These are phyloP conservation scores for Capsella rubella DNA, from an alignment of 441 rosid species.

Conservation along the genomic window DNA sequence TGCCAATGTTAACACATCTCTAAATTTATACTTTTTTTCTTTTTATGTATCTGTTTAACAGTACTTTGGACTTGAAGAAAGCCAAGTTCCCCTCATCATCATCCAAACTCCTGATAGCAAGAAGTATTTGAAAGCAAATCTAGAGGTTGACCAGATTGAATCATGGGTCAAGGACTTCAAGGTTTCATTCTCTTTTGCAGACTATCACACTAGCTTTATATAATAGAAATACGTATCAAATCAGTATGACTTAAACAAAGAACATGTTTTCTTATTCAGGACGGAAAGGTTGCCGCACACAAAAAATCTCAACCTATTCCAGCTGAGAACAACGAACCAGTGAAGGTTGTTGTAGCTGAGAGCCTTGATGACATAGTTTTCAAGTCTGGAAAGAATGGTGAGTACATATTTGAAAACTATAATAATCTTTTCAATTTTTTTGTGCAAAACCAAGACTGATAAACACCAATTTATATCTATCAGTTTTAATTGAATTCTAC, in stretches of 20 bases:
- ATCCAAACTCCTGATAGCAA: constrained; percentile 70
- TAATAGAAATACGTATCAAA: not conserved
- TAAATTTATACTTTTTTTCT: not conserved
- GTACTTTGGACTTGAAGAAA: constrained; percentile 90
- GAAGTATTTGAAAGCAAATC: constrained; percentile 76
- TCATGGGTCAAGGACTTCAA: constrained; percentile 89
- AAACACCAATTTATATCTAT: constrained; percentile 6
- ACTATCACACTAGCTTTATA: not conserved
- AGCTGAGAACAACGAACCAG: constrained; percentile 79
- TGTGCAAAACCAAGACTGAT: constrained; percentile 21
- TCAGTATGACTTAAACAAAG: constrained; percentile 19
- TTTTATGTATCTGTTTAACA: constrained; percentile 43
- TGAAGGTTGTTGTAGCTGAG: constrained; percentile 92
- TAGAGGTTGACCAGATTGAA: constrained; percentile 74
- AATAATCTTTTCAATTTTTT: not conserved
- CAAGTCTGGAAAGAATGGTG: constrained; percentile 91
- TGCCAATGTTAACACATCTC: not conserved
- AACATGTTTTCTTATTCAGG: constrained; percentile 58
- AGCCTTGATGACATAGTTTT: constrained; percentile 77
- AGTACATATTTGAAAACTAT: constrained; percentile 33
- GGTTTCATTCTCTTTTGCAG: constrained; percentile 52
- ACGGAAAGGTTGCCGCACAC: constrained; percentile 68
- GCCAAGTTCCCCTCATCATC: constrained; percentile 83
- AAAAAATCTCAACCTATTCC: constrained; percentile 92
- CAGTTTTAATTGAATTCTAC: constrained; percentile 90